Percentiles rank a stretch among this genome's conserved stretches.
Evolutionary conservation across 1,284 basidiomycete genomes (phyloP).

Genomic region (Trametes hirsuta): DNA sequence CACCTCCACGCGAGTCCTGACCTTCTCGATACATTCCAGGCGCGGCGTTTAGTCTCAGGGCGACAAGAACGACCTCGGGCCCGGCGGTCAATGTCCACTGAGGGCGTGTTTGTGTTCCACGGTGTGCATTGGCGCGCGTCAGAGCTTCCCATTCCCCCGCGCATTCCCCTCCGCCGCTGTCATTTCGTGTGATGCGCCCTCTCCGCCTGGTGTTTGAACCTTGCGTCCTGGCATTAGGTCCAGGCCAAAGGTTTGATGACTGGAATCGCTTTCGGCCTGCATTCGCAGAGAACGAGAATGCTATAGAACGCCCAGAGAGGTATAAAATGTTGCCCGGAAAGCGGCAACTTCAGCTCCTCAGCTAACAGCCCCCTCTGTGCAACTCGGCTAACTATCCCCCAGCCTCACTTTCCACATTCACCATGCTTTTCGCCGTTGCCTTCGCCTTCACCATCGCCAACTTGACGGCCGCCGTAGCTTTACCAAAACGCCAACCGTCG

Average conservation of each 20-base stretch:
- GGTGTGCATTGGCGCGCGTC: neutral
- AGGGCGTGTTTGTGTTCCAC: neutral
- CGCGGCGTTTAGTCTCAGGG: neutral
- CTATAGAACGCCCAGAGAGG: neutral
- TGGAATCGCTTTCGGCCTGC: neutral
- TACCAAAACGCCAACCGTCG: slow-evolving; percentile 12
- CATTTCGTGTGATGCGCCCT: slow-evolving; percentile 5
- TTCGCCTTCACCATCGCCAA: neutral
- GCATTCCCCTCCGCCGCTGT: slow-evolving; percentile 7
- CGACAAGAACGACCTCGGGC: neutral
- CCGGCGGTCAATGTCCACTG: neutral
- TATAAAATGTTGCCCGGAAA: slow-evolving; percentile 8
- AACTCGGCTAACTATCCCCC: neutral
- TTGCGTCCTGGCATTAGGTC: neutral
- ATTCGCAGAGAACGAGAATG: neutral
- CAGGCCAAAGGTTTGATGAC: slow-evolving; percentile 3
- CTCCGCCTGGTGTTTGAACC: neutral
- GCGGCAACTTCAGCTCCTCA: neutral
- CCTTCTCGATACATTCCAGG: slow-evolving; percentile 8
- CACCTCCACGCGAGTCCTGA: neutral
- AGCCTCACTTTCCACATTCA: neutral
- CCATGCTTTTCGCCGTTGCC: slow-evolving; percentile 13
- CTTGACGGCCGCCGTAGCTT: slow-evolving; percentile 3
- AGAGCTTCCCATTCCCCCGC: slow-evolving; percentile 7
- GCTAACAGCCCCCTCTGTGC: neutral